Evolutionary conservation across 495 filamentous ascomycete species (phyloP), one percentile per base, ranked within the genome.

Genomic region (Recurvomyces mirabilis): DNA sequence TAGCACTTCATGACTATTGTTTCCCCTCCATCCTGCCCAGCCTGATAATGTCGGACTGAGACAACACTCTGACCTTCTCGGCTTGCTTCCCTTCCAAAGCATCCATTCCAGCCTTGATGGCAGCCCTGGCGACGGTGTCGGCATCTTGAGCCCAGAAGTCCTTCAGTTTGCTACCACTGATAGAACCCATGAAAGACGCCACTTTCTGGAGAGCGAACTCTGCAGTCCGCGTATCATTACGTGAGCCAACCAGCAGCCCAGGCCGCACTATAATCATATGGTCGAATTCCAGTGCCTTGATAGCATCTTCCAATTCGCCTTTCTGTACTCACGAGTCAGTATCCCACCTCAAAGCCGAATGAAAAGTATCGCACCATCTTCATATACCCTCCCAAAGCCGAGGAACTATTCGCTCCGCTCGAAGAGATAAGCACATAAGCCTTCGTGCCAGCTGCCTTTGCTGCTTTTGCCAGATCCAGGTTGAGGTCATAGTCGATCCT

Each of bases 281-380:
- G 30, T 83, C 78, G 54, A 93, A 94, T 0, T 68, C 81, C 17
- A 87, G 59, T 18, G 55, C 69, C 58, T 77, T 73, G 23, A 88
- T 68, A n/a, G 77, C 69, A 23, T 87, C 79, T 55, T 94, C 87
- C 25, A 88, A 72, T 54, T 86, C 80, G 11, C 68, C 71, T 67
- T 93, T 93, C n/a, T n/a, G n/a, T n/a, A n/a, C n/a, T n/a, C n/a
- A n/a, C n/a, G n/a, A n/a, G n/a, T n/a, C n/a, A n/a, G n/a, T n/a
- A n/a, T n/a, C n/a, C n/a, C n/a, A n/a, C n/a, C n/a, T n/a, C n/a
- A n/a, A n/a, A n/a, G n/a, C n/a, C n/a, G n/a, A n/a, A n/a, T n/a
- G n/a, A n/a, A n/a, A n/a, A n/a, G n/a, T n/a, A n/a, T n/a, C n/a
- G n/a, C n/a, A n/a, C n/a, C 41, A 93, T 88, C 53, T 73, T 69